Base-by-base conservation (phyloP, 139 green algal genomes). In the Nannochloris sp. region DNA sequence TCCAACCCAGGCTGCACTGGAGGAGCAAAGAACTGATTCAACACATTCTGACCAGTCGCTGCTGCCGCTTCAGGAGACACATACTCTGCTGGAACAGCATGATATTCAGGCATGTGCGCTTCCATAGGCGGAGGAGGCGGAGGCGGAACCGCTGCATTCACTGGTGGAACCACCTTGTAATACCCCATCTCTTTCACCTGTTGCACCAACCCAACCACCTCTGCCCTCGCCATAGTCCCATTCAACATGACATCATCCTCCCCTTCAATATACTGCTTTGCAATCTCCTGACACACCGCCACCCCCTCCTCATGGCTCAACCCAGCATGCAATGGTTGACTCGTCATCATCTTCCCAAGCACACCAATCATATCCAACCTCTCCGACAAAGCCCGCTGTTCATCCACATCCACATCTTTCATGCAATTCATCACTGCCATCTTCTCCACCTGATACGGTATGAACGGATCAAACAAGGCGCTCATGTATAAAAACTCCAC, bases 261-360 rank as follows among this genome's bases (percentile, higher is more conserved):
- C 10, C 25, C 50, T 11, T 30, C 12, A 30, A 59, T 23, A 37
- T 37, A 37, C 13, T 31, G 60, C 29, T 33, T 20, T 2, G 68
- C 68, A 59, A 70, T 31, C 60, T 74, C 61, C 57, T 70, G 69
- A 53, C 68, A 74, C 49, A 56, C 25, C 60, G 44, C 33, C 59
- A 74, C 48, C 17, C 61, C 60, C 25, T 74, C 68, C 17, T 40
- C 37, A 29, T 76, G 69, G 11, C 50, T 69, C 25, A 67, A 46
- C 10, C 31, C 43, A 26, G 30, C 29, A 20, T 49, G 36, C n/a
- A 62, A 45, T 16, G 66, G 55, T 31, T 53, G 44, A 11, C 20
- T 66, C 66, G 71, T 68, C 10, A 53, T 29, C 56, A 76, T 36
- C 10, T 51, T 56, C 6, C 45, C 49, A 37, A 43, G 28, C 25